Evolutionary conservation across 257 asterid genomes (phyloP).

Genomic region (Solanum dulcamara): DNA sequence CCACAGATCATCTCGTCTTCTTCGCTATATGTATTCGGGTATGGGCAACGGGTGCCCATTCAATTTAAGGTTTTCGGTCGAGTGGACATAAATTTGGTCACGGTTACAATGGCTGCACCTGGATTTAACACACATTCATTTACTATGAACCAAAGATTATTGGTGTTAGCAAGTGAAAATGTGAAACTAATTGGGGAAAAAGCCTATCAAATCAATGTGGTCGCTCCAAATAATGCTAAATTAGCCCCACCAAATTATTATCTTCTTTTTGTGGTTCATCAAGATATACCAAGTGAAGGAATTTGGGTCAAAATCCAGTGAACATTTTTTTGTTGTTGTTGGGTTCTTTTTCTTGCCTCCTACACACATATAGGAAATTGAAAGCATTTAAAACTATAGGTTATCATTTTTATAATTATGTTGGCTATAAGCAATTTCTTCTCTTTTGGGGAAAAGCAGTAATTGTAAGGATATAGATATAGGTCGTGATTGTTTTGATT

Average conservation of each 20-base stretch:
- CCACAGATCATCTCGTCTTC: neutral
- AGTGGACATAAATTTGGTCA: neutral
- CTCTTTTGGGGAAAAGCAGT: neutral
- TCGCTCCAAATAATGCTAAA: neutral
- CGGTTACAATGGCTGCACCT: conserved; percentile 13
- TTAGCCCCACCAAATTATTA: conserved; percentile 9
- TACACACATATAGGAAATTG: neutral
- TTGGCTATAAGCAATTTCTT: neutral
- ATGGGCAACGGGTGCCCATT: neutral
- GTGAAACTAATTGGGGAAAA: neutral
- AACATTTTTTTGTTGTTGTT: neutral
- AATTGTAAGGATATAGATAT: neutral
- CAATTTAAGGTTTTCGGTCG: neutral
- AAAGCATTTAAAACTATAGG: neutral
- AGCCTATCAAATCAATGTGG: neutral
- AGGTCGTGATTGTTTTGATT: neutral
- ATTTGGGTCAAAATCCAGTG: conserved; percentile 8
- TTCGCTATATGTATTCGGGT: neutral
- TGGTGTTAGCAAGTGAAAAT: conserved; percentile 2
- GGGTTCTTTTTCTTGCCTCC: neutral
- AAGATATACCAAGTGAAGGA: conserved; percentile 13
- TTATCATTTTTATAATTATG: neutral
- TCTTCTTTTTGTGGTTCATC: conserved; percentile 14
- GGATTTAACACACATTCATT: conserved; percentile 19
- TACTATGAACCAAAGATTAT: conserved; percentile 14